phyloP scores from a whole-genome alignment of 805 yeast species.

The Ogataea pignaliae region DNA sequence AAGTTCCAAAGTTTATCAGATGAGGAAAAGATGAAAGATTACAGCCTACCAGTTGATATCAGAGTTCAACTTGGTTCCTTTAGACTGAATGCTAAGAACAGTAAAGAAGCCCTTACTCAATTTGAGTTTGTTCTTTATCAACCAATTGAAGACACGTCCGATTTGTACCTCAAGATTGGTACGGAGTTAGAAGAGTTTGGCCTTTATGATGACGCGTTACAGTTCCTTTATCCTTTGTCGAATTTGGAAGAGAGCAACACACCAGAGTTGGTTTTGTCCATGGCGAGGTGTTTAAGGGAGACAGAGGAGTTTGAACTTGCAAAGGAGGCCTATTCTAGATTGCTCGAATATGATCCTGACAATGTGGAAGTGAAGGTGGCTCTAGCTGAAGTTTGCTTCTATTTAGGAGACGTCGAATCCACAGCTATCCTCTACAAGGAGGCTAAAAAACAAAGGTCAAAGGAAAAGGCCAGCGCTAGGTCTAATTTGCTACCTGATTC shows the following conservation, averaged over 20 bases:
- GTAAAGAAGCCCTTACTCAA: conserved; percentile 70
- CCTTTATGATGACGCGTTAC: conserved; percentile 69
- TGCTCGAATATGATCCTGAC: conserved; percentile 52
- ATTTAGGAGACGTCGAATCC: conserved; percentile 54
- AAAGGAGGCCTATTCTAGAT: conserved; percentile 48
- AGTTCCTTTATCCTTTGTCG: conserved; percentile 55
- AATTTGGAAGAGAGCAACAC: conserved; percentile 48
- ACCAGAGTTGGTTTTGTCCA: conserved; percentile 48
- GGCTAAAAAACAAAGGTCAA: conserved; percentile 40
- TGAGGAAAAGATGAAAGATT: conserved; percentile 38
- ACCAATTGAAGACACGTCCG: conserved; percentile 54
- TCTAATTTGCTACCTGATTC: conserved; percentile 21
- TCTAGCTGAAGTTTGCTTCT: conserved; percentile 76
- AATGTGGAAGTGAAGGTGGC: conserved; percentile 72
- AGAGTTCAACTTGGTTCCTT: conserved; percentile 74
- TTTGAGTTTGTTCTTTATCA: conserved; percentile 56
- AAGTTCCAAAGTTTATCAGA: conserved; percentile 38
- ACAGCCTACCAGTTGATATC: conserved; percentile 77
- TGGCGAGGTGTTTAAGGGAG: conserved; percentile 77
- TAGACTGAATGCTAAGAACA: conserved; percentile 59
- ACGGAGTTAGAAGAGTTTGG: conserved; percentile 65
- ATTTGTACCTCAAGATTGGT: conserved; percentile 76
- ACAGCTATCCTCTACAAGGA: conserved; percentile 52
- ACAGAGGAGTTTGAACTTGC: conserved; percentile 67
- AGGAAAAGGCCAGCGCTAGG: conserved; percentile 27